Percentiles rank a stretch among this genome's conserved stretches.
phyloP scores from a whole-genome alignment of 441 rosid species.

The Euphorbia celastroides region DNA sequence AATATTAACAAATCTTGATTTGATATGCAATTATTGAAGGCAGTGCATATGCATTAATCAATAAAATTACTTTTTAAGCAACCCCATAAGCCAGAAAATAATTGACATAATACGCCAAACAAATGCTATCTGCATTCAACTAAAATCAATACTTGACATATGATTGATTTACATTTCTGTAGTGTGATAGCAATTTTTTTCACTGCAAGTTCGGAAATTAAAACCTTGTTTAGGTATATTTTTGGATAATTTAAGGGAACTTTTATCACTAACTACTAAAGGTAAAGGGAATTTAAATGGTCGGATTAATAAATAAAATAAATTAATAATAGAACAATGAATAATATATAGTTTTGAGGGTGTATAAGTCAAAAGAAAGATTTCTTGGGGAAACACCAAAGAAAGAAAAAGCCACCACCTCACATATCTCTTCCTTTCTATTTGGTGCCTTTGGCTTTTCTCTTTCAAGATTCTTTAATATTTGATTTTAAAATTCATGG shows the following conservation, averaged over 20 bases:
- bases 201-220: no score
- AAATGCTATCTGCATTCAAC: background rate
- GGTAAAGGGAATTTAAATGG: background rate
- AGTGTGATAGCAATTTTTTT: no score
- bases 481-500: slow-evolving; percentile 20
- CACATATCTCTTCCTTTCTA: slow-evolving; percentile 11
- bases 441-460: slow-evolving; percentile 28
- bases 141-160: background rate
- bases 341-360: slow-evolving; percentile 16
- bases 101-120: background rate
- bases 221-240: no score
- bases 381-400: slow-evolving; percentile 31
- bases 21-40: background rate
- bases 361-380: slow-evolving; percentile 36
- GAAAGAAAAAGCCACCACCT: slow-evolving; percentile 35
- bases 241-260: background rate
- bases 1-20: background rate
- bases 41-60: background rate
- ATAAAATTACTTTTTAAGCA: background rate
- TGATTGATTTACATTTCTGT: slow-evolving; percentile 2
- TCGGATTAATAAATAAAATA: background rate
- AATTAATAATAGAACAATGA: no score
- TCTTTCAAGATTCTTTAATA: slow-evolving; percentile 29
- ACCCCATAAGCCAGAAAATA: background rate
- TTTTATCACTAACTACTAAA: background rate